These are phyloP conservation scores for Cladosporium sp. DNA, from an alignment of 2,329 filamentous ascomycete species.

Conservation along the genomic window DNA sequence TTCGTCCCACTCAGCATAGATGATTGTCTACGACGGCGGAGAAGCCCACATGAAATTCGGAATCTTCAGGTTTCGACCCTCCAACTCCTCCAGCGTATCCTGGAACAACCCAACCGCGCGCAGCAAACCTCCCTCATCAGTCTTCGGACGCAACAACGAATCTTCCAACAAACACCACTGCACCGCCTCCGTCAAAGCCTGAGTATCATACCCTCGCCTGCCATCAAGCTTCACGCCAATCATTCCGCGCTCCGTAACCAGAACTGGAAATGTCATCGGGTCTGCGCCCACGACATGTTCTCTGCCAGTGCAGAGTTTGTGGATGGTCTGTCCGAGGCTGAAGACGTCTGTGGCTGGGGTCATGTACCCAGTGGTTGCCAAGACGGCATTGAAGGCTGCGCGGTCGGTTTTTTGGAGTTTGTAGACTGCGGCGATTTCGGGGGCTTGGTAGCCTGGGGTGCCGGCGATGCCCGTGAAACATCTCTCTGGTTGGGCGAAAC, in stretches of 20 bases:
- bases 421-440: slow-evolving; percentile 14
- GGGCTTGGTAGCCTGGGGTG: slow-evolving; percentile 22
- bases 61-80: background rate
- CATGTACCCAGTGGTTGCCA: slow-evolving; percentile 12
- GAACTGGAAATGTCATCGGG: slow-evolving; percentile 3
- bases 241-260: background rate
- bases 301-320: slow-evolving; percentile 22
- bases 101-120: background rate
- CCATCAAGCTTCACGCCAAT: background rate
- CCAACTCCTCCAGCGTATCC: background rate
- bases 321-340: slow-evolving; percentile 28
- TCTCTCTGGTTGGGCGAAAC: slow-evolving; percentile 15
- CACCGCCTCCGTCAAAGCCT: background rate
- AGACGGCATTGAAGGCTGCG: background rate
- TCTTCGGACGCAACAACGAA: background rate
- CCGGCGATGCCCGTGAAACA: slow-evolving; percentile 19
- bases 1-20: background rate
- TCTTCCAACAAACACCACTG: background rate
- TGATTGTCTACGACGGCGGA: background rate
- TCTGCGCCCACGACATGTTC: background rate
- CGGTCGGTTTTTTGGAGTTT: slow-evolving; percentile 1
- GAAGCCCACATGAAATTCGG: background rate
- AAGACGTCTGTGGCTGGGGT: slow-evolving; percentile 29
- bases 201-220: background rate
- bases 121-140: background rate